Conservation (phyloP, 495 filamentous ascomycete genomes). For the Penicillium flavigenum region DNA sequence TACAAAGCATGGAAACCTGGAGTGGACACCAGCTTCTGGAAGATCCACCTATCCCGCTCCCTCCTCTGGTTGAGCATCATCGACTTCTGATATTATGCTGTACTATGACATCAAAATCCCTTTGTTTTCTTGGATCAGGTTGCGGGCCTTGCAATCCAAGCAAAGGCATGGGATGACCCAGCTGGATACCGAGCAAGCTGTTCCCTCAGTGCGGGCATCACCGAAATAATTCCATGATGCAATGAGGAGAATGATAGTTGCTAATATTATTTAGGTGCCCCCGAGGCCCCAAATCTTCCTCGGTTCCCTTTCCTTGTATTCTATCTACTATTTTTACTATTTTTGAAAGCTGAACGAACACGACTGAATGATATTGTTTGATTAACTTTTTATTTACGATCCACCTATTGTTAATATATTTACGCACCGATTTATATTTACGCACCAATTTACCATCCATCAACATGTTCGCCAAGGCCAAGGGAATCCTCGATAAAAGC, state of each 20-base stretch:
- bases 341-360: conserved; percentile 6
- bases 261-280: conserved; percentile 19
- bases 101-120: conserved; percentile 11
- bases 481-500: conserved; percentile 16
- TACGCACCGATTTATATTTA: conserved; percentile 4
- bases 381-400: conserved; percentile 6
- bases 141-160: conserved; percentile 15
- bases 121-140: conserved; percentile 13
- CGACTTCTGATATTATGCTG: conserved; percentile 19
- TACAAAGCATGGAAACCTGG: conserved; percentile 8
- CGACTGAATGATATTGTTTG: conserved; percentile 7
- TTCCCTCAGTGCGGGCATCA: conserved; percentile 1
- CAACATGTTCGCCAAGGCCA: conserved; percentile 25
- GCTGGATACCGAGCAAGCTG: neutral
- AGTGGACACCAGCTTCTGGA: conserved; percentile 15
- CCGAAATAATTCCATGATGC: conserved; percentile 28
- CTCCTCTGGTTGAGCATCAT: conserved; percentile 25
- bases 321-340: neutral
- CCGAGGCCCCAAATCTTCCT: neutral
- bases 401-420: neutral
- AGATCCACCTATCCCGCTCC: conserved; percentile 18
- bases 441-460: neutral
- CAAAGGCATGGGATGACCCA: conserved; percentile 8
- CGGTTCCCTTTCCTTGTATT: neutral
- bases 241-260: conserved; percentile 11